These are phyloP conservation scores for Debaryomyces tyrocola DNA, from an alignment of 805 yeast genomes.

Conservation along the genomic window DNA sequence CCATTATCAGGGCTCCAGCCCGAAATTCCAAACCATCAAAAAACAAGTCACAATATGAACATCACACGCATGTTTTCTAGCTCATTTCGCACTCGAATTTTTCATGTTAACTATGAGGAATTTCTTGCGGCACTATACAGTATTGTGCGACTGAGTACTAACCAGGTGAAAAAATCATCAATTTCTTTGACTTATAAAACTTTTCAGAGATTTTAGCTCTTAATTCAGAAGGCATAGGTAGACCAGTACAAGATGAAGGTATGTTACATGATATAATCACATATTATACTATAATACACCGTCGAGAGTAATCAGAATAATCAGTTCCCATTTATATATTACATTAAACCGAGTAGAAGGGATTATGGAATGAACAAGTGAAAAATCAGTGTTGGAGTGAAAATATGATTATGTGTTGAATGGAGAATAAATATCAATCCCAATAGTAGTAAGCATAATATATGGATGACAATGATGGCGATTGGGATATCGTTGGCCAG, in stretches of 20 bases:
- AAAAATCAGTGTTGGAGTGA: background rate
- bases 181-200: background rate
- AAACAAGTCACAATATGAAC: background rate
- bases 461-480: no score
- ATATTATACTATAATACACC: no score
- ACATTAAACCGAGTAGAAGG: background rate
- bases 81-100: background rate
- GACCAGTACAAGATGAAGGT: constrained; percentile 46
- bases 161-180: background rate
- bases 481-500: no score
- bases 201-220: constrained; percentile 9
- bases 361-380: background rate
- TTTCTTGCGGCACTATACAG: background rate
- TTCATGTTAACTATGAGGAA: background rate
- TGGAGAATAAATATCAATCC: no score
- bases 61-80: background rate
- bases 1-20: background rate
- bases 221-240: constrained; percentile 24
- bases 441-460: no score
- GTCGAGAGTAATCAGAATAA: no score
- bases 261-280: constrained; percentile 20
- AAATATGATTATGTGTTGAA: no score
- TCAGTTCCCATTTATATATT: no score
- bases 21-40: background rate
- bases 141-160: background rate